Base-by-base conservation (phyloP, 768 basidiomycete species). In the Brasilioporus rufonigricans region DNA sequence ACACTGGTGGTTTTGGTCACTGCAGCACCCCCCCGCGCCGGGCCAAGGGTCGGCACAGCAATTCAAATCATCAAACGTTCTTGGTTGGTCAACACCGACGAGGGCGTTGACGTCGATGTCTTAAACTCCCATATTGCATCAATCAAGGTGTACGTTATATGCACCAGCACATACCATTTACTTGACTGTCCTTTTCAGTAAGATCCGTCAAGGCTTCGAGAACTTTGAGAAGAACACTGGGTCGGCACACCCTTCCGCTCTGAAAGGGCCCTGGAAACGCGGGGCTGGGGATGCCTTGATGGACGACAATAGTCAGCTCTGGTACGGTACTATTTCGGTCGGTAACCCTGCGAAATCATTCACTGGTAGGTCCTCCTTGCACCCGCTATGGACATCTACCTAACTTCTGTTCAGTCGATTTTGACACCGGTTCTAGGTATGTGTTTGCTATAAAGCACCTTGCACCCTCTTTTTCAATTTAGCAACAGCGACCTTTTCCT, bases 351-450 rank as follows among this genome's bases (percentile, higher is more conserved):
- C 48, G 1, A 4, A 33, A 8, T 3, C 45, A 29, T 60, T 52
- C 49, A 62, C 52, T 9, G 55, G 60, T 62, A 19, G 3, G 50
- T 35, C 9, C 33, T 31, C 18, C 10, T 29, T 27, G 12, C 2
- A 7, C 6, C 27, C 5, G 1, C 0, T 10, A 14, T 12, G 6
- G 11, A 18, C 10, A 1, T 18, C 7, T 27, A 11, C 2, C 32
- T n/a, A 27, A 36, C 7, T 41, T 1, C 1, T 1, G 39, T 23
- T n/a, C 24, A 63, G 61, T 67, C 27, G 60, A 62, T 29, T 71
- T 69, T 24, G 69, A 72, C 43, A 67, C 69, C 3, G 69, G 67
- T 27, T 67, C 65, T 11, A 65, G 64, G 55, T 49, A 35, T 4
- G 47, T 33, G 2, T 44, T 11, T 44, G n/a, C 21, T 32, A 1